Base-by-base conservation (phyloP, 768 basidiomycete species). In the Termitomyces eurrhizus region DNA sequence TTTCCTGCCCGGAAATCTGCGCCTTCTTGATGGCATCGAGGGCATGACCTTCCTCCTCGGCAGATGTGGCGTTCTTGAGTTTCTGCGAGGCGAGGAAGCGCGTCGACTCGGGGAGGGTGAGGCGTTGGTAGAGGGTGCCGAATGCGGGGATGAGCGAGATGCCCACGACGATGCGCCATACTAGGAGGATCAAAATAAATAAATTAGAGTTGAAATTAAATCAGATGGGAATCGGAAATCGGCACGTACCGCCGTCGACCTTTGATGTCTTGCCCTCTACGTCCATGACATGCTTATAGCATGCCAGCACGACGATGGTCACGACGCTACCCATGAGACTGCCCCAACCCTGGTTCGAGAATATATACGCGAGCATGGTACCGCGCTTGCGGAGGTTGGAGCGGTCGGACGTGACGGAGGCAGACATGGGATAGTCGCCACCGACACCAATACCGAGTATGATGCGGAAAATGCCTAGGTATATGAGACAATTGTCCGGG, bases 281-380 rank as follows among this genome's bases (percentile, higher is more conserved):
- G 45, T 89, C 78, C 80, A 92, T 89, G 9, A 80, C 80, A 61
- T 76, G 71, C 66, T 83, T 85, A 74, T 89, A 92, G 44, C 78
- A 80, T 2, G 80, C 75, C 35, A 92, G 75, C 21, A 89, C 83
- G 64, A 91, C 75, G 67, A 91, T 81, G 6, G 84, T 84, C 26
- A 79, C 78, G 61, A 92, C 68, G 51, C 79, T 79, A 8, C 88
- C 90, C 39, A 84, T 67, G 57, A 92, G 78, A 45, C 79, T 84
- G 33, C 91, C 90, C 88, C 89, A 91, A 12, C 90, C 90, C 70
- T 91, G 87, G 69, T 86, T 87, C 0, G 87, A 79, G 65, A 90
- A 91, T 65, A 90, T 88, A 67, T 88, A 90, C 24, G 85, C 78
- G n/a, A 93, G 78, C 73, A 92, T 79, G 0, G 86, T 87, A 0